Percentiles rank a stretch among this genome's conserved stretches.
These are phyloP conservation scores for Globisporangium abappressorium DNA, from an alignment of 352 stramenopile species.

Conservation along the genomic window DNA sequence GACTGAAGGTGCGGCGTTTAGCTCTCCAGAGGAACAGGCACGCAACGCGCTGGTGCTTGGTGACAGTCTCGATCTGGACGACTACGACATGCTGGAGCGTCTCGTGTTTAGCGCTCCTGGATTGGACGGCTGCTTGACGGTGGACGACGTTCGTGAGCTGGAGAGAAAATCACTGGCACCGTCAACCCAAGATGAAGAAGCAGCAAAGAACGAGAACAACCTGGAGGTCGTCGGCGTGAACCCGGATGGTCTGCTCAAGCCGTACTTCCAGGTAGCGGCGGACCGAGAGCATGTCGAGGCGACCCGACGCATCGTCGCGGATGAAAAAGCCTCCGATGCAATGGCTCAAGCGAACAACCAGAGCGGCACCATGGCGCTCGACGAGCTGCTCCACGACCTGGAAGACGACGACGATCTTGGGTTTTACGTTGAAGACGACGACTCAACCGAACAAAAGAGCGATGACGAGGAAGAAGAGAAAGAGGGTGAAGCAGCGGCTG, in stretches of 20 bases:
- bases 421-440: constrained; percentile 46
- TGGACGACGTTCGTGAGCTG: constrained; percentile 33
- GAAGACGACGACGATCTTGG: constrained; percentile 66
- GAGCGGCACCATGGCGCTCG: constrained; percentile 53
- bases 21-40: constrained; percentile 30
- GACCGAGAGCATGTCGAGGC: constrained; percentile 51
- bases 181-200: neutral
- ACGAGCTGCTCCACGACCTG: constrained; percentile 68
- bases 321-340: constrained; percentile 57
- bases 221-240: constrained; percentile 54
- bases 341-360: constrained; percentile 48
- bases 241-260: constrained; percentile 46
- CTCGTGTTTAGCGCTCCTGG: constrained; percentile 57
- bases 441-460: constrained; percentile 16
- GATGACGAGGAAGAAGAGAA: constrained; percentile 8
- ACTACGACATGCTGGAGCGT: constrained; percentile 34
- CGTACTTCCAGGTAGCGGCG: constrained; percentile 63
- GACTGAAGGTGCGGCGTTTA: constrained; percentile 15
- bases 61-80: constrained; percentile 16
- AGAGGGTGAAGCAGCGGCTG: neutral
- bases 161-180: neutral
- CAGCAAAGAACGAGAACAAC: constrained; percentile 2
- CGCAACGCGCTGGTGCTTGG: constrained; percentile 39
- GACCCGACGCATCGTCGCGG: constrained; percentile 50
- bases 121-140: constrained; percentile 47